Percentiles rank a stretch among this genome's conserved stretches.
These are phyloP conservation scores for Carex cristatella DNA, from an alignment of 176 grass and related monocot genomes.

Conservation along the genomic window DNA sequence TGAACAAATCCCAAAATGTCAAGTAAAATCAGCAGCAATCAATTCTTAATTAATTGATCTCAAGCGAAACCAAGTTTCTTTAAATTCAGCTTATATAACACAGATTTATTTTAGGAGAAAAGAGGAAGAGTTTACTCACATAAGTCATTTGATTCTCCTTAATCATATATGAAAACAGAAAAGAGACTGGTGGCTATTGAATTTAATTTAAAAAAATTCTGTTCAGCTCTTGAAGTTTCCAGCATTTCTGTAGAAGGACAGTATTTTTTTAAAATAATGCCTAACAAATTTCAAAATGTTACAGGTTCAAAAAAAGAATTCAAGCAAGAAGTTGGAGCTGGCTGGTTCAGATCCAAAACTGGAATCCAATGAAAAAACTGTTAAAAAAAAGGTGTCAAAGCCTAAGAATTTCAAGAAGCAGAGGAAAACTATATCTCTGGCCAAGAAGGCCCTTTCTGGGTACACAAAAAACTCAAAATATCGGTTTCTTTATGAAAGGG, in stretches of 20 bases:
- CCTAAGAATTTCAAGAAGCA: neutral
- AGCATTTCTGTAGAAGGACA: neutral
- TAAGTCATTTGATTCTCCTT: too few species aligned
- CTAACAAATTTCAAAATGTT: neutral
- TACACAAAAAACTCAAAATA: slow-evolving; percentile 25
- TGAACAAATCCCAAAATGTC: too few species aligned
- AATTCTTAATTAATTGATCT: too few species aligned
- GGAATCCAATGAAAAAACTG: neutral
- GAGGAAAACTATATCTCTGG: slow-evolving; percentile 20
- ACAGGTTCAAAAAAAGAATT: neutral
- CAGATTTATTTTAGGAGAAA: too few species aligned
- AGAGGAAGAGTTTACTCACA: too few species aligned
- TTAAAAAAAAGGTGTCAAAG: neutral
- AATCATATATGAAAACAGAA: too few species aligned
- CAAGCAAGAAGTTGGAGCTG: neutral
- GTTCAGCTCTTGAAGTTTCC: too few species aligned
- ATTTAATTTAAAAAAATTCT: too few species aligned
- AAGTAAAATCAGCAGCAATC: too few species aligned
- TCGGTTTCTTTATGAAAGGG: slow-evolving; percentile 37
- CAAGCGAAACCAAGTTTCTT: too few species aligned
- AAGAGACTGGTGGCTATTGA: too few species aligned
- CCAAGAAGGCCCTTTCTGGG: slow-evolving; percentile 7
- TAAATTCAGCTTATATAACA: too few species aligned
- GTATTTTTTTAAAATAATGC: neutral
- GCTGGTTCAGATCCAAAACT: neutral